Evolutionary conservation across 2,329 filamentous ascomycete species (phyloP).

Genomic region (Apiospora hydei): DNA sequence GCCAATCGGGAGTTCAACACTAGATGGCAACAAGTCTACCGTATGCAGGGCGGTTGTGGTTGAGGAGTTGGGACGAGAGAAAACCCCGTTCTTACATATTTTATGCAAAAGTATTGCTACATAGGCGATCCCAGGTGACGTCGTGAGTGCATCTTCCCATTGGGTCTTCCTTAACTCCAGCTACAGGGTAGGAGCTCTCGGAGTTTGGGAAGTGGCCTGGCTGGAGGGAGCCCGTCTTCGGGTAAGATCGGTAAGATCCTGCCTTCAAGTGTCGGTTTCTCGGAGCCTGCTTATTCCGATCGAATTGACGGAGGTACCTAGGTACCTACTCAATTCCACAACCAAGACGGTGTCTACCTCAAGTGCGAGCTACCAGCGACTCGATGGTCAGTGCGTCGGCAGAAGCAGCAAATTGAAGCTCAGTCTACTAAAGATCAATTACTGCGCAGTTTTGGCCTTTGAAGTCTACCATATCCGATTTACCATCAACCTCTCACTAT

Average conservation of each 20-base stretch:
- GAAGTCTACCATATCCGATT: conserved; percentile 29
- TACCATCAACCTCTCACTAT: conserved; percentile 31
- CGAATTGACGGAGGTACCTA: neutral
- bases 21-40: neutral
- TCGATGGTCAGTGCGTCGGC: conserved; percentile 26
- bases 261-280: neutral
- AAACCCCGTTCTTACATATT: neutral
- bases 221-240: neutral
- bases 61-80: conserved; percentile 1
- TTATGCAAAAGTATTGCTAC: neutral
- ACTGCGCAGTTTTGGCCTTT: conserved; percentile 40
- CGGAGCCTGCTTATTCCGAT: conserved; percentile 16
- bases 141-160: neutral
- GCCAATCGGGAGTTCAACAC: neutral
- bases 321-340: neutral
- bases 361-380: neutral
- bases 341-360: too few species aligned
- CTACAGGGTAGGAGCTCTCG: conserved; percentile 8
- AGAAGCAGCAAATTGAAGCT: conserved; percentile 33
- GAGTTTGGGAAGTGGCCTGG: neutral
- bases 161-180: conserved; percentile 2
- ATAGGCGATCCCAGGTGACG: neutral
- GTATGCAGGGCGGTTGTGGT: neutral
- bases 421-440: conserved; percentile 6
- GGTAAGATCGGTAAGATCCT: neutral